Conservation (phyloP, 2,329 filamentous ascomycete genomes). For the Coniella vitis region DNA sequence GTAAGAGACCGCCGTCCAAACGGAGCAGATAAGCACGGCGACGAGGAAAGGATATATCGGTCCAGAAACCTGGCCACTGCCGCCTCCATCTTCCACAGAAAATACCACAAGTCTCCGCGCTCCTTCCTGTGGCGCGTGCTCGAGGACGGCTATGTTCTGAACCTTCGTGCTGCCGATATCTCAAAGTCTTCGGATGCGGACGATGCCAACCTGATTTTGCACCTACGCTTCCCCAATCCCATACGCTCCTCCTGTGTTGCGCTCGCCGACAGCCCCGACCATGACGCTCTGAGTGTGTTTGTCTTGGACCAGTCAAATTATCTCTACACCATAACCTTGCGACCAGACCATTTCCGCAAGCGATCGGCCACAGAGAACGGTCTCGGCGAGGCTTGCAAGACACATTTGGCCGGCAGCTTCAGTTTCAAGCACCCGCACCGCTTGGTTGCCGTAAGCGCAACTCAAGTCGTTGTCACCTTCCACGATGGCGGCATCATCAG, state of each 20-base stretch:
- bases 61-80: constrained; percentile 67
- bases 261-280: constrained; percentile 71
- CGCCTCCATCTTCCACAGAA: constrained; percentile 78
- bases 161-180: constrained; percentile 77
- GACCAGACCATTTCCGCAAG: constrained; percentile 74
- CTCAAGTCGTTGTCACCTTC: constrained; percentile 73
- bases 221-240: constrained; percentile 67
- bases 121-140: constrained; percentile 89
- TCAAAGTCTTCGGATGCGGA: constrained; percentile 57
- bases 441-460: constrained; percentile 64
- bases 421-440: constrained; percentile 74
- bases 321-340: constrained; percentile 76
- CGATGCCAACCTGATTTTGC: constrained; percentile 69
- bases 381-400: constrained; percentile 70
- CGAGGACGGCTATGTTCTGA: constrained; percentile 71
- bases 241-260: constrained; percentile 75
- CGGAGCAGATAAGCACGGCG: constrained; percentile 35
- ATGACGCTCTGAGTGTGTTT: constrained; percentile 72
- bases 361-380: constrained; percentile 63
- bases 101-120: constrained; percentile 67
- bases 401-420: constrained; percentile 65
- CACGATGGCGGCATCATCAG: constrained; percentile 71
- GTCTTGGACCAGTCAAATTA: constrained; percentile 72
- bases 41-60: constrained; percentile 70
- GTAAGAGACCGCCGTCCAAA: constrained; percentile 26